Evolutionary conservation across 139 green algal genomes (phyloP), one percentile per base, ranked within the genome.

Genomic region (Closterium sp.): DNA sequence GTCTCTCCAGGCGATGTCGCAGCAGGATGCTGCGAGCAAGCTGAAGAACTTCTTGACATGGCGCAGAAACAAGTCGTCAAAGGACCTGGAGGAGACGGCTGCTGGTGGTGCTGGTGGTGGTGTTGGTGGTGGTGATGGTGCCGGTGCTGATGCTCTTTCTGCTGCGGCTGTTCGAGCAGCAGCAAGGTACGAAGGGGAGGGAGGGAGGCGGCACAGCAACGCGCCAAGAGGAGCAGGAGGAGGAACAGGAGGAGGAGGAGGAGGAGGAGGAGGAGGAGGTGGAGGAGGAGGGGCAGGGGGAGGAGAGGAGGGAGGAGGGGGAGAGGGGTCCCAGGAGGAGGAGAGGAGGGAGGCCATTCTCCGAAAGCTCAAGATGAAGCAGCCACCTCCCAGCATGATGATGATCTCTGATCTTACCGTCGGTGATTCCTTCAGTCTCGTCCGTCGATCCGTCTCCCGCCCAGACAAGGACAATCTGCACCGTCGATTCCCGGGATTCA

Each of bases 211-310:
- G 10, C 83, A 33, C 83, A 86, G 83, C 64, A 83, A 83, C 12
- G 64, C 64, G 12, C 12, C 64, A 86, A 3, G n/a, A 85, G 7
- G 10, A 85, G 81, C 10, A 31, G 81, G 81, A 33, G 76, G 76
- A 31, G 25, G 76, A 85, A 4, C 3, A 31, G 25, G 76, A n/a
- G 4, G 76, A 12, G 25, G 4, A 85, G 76, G 25, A 85, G 76
- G 76, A 85, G 76, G 23, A 89, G 34, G 85, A 31, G 8, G 85
- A 4, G n/a, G 86, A 89, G 86, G 86, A 89, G 19, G 86, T 3
- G 86, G 19, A 89, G 86, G 35, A 76, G 86, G 86, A 16, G 86
- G 86, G 6, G 38, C 23, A 69, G 30, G 86, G 0, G n/a, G 25
- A 7, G 38, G 8, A 33, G 83, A 23, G 0, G 83, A 23, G 3